Evolutionary conservation across 2,329 filamentous ascomycete species (phyloP), one percentile per base, ranked within the genome.

Genomic region (Rutstroemia sydowiana): DNA sequence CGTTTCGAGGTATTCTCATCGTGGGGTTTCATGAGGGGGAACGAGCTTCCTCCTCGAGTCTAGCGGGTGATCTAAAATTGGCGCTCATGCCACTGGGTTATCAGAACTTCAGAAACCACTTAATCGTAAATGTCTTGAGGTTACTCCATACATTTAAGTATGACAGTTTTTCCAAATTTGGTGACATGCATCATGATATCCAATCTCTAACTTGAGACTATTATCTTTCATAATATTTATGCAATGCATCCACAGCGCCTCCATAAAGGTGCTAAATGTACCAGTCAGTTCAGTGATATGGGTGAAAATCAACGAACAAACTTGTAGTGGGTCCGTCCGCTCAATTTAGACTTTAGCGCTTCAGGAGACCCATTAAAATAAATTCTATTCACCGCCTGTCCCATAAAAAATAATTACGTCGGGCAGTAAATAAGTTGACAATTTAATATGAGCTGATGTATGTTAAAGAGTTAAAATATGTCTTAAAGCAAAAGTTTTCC

Each of bases 391-490:
- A 51, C 48, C 48, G 48, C 48, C 48, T 30, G 34, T 18, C 14
- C n/a, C 7, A 37, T 16, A 37, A 37, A 8, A n/a, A 37, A 37
- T 46, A 31, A 31, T 42, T 37, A 21, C 36, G 46, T 39, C 32
- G 31, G 21, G n/a, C n/a, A n/a, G n/a, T n/a, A n/a, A n/a, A n/a
- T 34, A 45, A 18, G 8, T 41, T 46, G 23, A 16, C 41, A 40
- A 53, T 21, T 42, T 53, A n/a, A n/a, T 51, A 51, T 50, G 51
- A 49, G 10, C 45, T 53, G 48, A 40, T 44, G 16, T 31, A 13
- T 43, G 18, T 23, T 21, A 14, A 53, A 50, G 10, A 30, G 11
- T n/a, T 16, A 23, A 11, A 21, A 18, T 5, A 48, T 39, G 23
- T 7, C 51, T 53, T 51, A 20, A 26, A n/a, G 16, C 28, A n/a